Evolutionary conservation across 495 filamentous ascomycete genomes (phyloP), one percentile per base, ranked within the genome.

Genomic region (Penicillium canescens): DNA sequence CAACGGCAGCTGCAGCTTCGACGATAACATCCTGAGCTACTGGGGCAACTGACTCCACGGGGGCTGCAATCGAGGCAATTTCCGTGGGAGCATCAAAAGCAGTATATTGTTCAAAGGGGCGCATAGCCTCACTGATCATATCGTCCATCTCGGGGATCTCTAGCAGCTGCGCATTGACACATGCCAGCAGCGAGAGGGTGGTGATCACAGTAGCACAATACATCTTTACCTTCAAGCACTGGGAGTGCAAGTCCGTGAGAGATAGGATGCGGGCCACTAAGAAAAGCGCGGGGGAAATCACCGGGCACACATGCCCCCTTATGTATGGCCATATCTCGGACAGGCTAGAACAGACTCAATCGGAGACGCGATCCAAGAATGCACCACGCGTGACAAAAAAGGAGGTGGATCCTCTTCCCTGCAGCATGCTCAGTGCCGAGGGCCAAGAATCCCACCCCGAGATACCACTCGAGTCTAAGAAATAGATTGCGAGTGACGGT

Each of bases 401-500:
- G 39, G 44, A 31, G 50, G 33, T 38, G 28, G 21, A 37, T 31
- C 13, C 35, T 42, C 28, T 38, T 38, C 13, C 26, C 48, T 50
- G 50, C 33, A 51, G 26, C 43, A 24, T 39, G 21, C 23, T 52
- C 36, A 41, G 46, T 31, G 12, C 26, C 49, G 9, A 39, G 21
- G 14, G 23, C n/a, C 9, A 42, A 23, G 41, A 56, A 56, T 63
- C 37, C 44, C 44, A 67, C 61, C 46, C 57, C 53, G 41, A 31
- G 48, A 54, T 67, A 60, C 61, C 47, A 67, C 63, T 55, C 44
- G 37, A 62, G 43, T 51, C 61, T 55, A 58, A 37, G 46, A 54
- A 62, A 54, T 57, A 46, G n/a, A 52, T 52, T 42, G 52, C 55
- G 14, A 57, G 50, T 64, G 55, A 60, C 55, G 45, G 41, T 37